Evolutionary conservation across 2,329 filamentous ascomycete species (phyloP).

Genomic region (Fusarium torreyae): DNA sequence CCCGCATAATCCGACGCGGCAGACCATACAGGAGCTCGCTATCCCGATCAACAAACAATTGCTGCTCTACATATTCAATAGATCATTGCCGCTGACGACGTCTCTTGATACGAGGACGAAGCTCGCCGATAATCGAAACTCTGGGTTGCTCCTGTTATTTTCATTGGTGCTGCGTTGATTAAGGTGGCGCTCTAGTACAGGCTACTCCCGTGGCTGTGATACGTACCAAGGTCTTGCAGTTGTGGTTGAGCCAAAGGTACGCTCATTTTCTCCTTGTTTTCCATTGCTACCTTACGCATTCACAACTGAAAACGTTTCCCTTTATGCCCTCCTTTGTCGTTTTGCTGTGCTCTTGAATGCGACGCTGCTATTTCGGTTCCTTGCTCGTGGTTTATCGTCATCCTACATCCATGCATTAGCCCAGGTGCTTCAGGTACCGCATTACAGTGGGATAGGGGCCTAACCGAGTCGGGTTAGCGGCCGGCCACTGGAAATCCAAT

Average conservation of each 20-base stretch:
- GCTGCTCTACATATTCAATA: slow-evolving; percentile 11
- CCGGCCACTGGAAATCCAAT: slow-evolving; percentile 37
- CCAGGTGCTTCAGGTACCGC: slow-evolving; percentile 48
- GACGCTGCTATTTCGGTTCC: slow-evolving; percentile 27
- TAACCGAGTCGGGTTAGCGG: slow-evolving; percentile 46
- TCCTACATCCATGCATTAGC: slow-evolving; percentile 24
- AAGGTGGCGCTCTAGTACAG: slow-evolving; percentile 44
- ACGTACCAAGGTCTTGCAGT: slow-evolving; percentile 38
- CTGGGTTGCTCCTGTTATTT: slow-evolving; percentile 25
- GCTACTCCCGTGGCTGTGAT: slow-evolving; percentile 43
- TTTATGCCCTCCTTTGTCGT: not conserved
- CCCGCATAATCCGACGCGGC: slow-evolving; percentile 19
- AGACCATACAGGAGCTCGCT: slow-evolving; percentile 12
- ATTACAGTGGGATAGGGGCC: slow-evolving; percentile 32
- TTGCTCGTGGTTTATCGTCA: slow-evolving; percentile 28
- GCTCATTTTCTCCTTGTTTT: slow-evolving; percentile 18
- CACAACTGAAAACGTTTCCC: slow-evolving; percentile 3
- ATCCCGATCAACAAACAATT: slow-evolving; percentile 9
- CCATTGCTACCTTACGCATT: slow-evolving; percentile 1
- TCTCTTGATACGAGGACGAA: slow-evolving; percentile 38
- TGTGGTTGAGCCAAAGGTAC: slow-evolving; percentile 30
- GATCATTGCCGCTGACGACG: slow-evolving; percentile 31
- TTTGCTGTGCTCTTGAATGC: not conserved
- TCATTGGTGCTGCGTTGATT: slow-evolving; percentile 46
- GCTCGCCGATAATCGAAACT: slow-evolving; percentile 43